These are phyloP conservation scores for Ceratobasidium sp. DNA, from an alignment of 1,284 basidiomycete species.

Conservation along the genomic window DNA sequence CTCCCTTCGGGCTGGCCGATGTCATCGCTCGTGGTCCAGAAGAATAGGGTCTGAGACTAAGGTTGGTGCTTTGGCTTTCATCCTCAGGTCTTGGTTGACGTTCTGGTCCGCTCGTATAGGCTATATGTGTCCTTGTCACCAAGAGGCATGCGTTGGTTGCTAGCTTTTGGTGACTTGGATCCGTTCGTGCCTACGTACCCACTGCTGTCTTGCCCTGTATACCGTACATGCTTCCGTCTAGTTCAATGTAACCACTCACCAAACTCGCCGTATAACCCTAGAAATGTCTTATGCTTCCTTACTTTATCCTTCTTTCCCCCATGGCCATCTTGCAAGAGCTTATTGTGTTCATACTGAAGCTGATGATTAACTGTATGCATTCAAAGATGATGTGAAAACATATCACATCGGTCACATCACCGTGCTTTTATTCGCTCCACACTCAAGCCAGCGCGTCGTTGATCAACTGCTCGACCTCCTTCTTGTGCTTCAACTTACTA, in stretches of 20 bases:
- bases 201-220: not conserved
- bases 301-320: not conserved
- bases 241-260: not conserved
- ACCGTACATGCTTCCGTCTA: not conserved
- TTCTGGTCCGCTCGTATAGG: not conserved
- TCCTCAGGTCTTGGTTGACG: too few species aligned
- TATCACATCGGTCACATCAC: conserved; percentile 1
- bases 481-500: conserved; percentile 90
- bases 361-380: conserved; percentile 26
- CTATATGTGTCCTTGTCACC: not conserved
- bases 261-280: not conserved
- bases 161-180: not conserved
- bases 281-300: too few species aligned
- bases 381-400: conserved; percentile 20
- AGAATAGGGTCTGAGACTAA: too few species aligned
- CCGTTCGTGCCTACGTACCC: not conserved
- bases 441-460: conserved; percentile 57
- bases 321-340: not conserved
- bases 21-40: too few species aligned
- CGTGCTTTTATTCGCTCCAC: not conserved
- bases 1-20: too few species aligned
- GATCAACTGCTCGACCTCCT: conserved; percentile 83
- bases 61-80: too few species aligned
- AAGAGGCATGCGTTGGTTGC: not conserved
- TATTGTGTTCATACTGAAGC: not conserved